Evolutionary conservation across 1,284 basidiomycete species (phyloP).

Genomic region (Schizophyllum amplum): DNA sequence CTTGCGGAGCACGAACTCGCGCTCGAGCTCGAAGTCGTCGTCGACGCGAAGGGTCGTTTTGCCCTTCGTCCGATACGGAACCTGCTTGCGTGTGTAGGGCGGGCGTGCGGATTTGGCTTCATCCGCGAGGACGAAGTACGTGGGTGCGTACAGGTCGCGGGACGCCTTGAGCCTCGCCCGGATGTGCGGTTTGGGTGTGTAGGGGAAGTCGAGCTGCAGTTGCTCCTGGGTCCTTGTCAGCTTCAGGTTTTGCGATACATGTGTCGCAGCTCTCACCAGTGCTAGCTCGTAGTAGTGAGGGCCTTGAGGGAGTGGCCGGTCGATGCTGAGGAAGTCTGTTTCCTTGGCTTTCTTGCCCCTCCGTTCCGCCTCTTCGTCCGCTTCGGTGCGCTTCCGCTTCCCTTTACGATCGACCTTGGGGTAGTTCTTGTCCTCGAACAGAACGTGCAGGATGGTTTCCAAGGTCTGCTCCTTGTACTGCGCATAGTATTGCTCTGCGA

Average conservation of each 20-base stretch:
- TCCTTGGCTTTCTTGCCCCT: slow-evolving; percentile 24
- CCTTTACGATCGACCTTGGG: slow-evolving; percentile 49
- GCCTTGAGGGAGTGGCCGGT: slow-evolving; percentile 33
- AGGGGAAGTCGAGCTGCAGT: slow-evolving; percentile 48
- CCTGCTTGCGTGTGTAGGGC: slow-evolving; percentile 35
- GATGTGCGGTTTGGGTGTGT: slow-evolving; percentile 45
- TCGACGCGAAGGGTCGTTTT: slow-evolving; percentile 29
- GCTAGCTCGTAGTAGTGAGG: slow-evolving; percentile 39
- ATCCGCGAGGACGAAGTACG: slow-evolving; percentile 37
- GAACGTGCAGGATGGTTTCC: slow-evolving; percentile 43
- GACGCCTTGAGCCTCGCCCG: slow-evolving; percentile 28
- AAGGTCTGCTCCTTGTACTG: slow-evolving; percentile 21
- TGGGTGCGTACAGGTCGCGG: slow-evolving; percentile 50
- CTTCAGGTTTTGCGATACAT: neutral
- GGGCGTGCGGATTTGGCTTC: slow-evolving; percentile 22
- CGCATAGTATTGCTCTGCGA: slow-evolving; percentile 34
- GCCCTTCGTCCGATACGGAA: slow-evolving; percentile 31
- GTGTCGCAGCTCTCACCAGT: slow-evolving; percentile 31
- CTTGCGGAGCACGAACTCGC: slow-evolving; percentile 22
- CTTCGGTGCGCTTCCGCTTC: slow-evolving; percentile 37
- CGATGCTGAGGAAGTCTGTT: slow-evolving; percentile 42
- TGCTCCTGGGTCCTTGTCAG: slow-evolving; percentile 31
- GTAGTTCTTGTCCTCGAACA: slow-evolving; percentile 57
- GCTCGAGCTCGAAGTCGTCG: slow-evolving; percentile 37
- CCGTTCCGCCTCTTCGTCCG: slow-evolving; percentile 16